These are phyloP conservation scores for Ceratocystis destructans DNA, from an alignment of 2,329 filamentous ascomycete species.

Conservation along the genomic window DNA sequence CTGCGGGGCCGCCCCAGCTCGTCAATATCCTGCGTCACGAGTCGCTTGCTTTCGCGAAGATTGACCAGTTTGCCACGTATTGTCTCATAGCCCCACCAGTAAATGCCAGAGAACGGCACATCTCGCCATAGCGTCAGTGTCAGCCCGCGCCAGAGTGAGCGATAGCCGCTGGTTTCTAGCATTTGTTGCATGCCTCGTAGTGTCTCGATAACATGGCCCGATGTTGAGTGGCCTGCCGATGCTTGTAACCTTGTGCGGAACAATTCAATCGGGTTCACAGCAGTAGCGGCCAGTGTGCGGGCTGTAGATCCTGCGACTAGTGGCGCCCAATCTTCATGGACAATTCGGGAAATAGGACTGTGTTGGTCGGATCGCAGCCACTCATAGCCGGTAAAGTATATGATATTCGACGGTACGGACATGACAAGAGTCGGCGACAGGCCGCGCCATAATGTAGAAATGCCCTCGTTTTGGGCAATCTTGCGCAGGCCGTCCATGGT, in stretches of 20 bases:
- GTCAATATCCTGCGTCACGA: conserved; percentile 11
- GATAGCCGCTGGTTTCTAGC: conserved; percentile 63
- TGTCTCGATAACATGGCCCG: conserved; percentile 65
- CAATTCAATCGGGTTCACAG: conserved; percentile 84
- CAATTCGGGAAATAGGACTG: conserved; percentile 54
- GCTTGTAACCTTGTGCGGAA: conserved; percentile 88
- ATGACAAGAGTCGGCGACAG: conserved; percentile 89
- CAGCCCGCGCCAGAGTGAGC: conserved; percentile 77
- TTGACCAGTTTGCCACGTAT: conserved; percentile 60
- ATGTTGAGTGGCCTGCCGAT: conserved; percentile 41
- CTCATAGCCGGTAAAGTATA: conserved; percentile 97
- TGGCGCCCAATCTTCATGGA: conserved; percentile 61
- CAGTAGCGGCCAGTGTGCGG: conserved; percentile 64
- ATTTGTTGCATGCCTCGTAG: conserved; percentile 63
- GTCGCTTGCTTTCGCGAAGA: conserved; percentile 24
- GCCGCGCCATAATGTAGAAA: conserved; percentile 78
- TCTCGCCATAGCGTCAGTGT: conserved; percentile 90
- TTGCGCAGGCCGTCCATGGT: conserved; percentile 87
- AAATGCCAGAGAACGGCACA: conserved; percentile 90
- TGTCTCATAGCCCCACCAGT: conserved; percentile 96
- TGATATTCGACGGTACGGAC: conserved; percentile 90
- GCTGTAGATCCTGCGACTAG: conserved; percentile 68
- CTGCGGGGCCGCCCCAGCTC: conserved; percentile 25
- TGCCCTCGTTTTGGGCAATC: conserved; percentile 85
- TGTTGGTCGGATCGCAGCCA: conserved; percentile 64